Base-by-base conservation (phyloP, 805 yeast species). In the Saccharomycopsis malanga region DNA sequence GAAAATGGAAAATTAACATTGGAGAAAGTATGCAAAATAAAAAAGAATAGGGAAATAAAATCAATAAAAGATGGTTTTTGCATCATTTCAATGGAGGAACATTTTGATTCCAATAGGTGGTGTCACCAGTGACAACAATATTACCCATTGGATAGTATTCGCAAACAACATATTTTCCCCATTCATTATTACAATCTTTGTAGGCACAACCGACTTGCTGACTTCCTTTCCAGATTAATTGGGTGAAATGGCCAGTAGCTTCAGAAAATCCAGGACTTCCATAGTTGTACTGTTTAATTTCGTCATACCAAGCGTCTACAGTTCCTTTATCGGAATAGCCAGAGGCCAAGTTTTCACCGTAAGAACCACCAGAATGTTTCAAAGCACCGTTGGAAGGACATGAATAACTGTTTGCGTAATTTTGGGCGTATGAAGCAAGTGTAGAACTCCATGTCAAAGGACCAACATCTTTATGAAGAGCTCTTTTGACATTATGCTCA, bases 261-360 rank as follows among this genome's bases (percentile, higher is more conserved):
- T 64, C 69, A 46, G 70, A 70, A 55, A 64, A 69, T 48, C 76
- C 80, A 24, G 80, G 77, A 43, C 73, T 63, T 40, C 63, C 58
- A 65, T 63, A 83, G 62, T 75, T 66, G 65, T 82, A 84, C 44
- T 61, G 50, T 9, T 57, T 48, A 54, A 80, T 82, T 67, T 84
- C 91, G 50, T 68, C 63, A 23, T 83, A 83, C 93, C 93, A 84
- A 36, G 83, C 79, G 51, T 80, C 81, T 34, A 82, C 83, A 24
- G 70, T 58, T 25, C 76, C 79, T 18, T 62, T 57, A 21, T 58
- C 50, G 10, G 71, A 61, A 55, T 72, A 72, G 52, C 87, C 91
- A 35, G 78, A 73, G 15, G 88, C 89, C 54, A 84, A 70, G 66
- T 84, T 84, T 61, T 84, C 91, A 66, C 93, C 93, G 61, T 80